Evolutionary conservation across 2,329 filamentous ascomycete species (phyloP), one percentile per base, ranked within the genome.

Genomic region (Scytalidium sp.): DNA sequence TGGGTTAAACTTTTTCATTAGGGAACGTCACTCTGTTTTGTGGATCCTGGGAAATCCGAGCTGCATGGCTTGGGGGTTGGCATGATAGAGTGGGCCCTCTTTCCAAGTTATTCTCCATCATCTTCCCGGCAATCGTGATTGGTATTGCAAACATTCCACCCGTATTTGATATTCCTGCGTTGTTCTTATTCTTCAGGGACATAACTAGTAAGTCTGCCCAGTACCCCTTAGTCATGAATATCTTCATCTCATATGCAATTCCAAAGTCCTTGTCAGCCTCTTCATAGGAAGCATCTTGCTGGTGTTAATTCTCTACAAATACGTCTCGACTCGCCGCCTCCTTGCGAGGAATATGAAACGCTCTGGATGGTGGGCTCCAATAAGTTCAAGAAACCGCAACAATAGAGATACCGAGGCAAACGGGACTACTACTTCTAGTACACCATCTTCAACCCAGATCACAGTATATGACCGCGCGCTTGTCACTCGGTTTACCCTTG

Each of bases 401-500:
- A 36, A 50, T 45, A 19, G 50, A 55, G 20, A 56, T 36, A 27
- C 51, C 49, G 43, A 54, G 50, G 41, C 54, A 9, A n/a, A 40
- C 20, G 50, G 27, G 2, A 39, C 27, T 19, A 42, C 41, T 23
- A 46, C 46, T 9, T 48, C 45, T 7, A 39, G 21, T 23, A 42
- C 40, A 27, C 44, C 47, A 9, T 48, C 45, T 9, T 50, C 29
- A 19, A 51, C 46, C 11, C 56, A 57, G 20, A 50, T 56, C 29
- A 67, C 62, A 21, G 73, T 75, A 9, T 76, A 76, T 53, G 72
- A 76, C 53, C 65, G 61, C 39, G 75, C 72, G 64, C 64, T 76
- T 4, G 56, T 76, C 5, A 61, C 70, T 6, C 70, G 74, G 9
- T 76, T 76, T 53, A 67, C 67, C 2, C 65, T 76, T 11, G 73